Evolutionary conservation across 352 stramenopile genomes (phyloP).

Genomic region (Phytophthora fragariae): DNA sequence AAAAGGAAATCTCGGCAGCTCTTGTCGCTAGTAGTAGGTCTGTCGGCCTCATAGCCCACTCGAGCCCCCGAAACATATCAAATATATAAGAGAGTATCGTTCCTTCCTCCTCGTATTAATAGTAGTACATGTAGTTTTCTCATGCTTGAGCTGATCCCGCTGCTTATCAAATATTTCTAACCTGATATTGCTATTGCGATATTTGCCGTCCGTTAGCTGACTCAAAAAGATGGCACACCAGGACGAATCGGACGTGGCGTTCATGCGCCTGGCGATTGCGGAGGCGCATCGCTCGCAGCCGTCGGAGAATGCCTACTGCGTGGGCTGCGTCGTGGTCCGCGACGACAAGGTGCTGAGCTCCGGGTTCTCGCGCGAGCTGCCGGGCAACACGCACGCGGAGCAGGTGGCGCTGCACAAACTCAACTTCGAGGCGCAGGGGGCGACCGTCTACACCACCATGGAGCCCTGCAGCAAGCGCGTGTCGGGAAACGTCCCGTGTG

Average conservation of each 20-base stretch:
- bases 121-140: too few species aligned
- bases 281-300: slow-evolving; percentile 80
- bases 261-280: slow-evolving; percentile 85
- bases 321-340: slow-evolving; percentile 80
- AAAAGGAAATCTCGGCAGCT: slow-evolving; percentile 14
- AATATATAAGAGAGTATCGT: slow-evolving; percentile 11
- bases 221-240: slow-evolving; percentile 5
- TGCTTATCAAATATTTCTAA: slow-evolving; percentile 4
- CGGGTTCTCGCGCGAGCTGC: slow-evolving; percentile 87
- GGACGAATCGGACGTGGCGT: slow-evolving; percentile 47
- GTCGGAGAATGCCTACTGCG: slow-evolving; percentile 81
- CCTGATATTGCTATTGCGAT: slow-evolving; percentile 19
- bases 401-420: slow-evolving; percentile 88
- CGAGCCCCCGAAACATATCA: slow-evolving; percentile 15
- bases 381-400: slow-evolving; percentile 91
- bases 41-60: not conserved
- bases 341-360: slow-evolving; percentile 66
- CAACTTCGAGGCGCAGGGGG: slow-evolving; percentile 60
- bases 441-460: slow-evolving; percentile 92
- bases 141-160: not conserved
- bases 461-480: slow-evolving; percentile 89
- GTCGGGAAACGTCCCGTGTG: slow-evolving; percentile 86
- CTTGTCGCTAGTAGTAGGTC: not conserved
- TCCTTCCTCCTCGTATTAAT: not conserved
- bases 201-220: slow-evolving; percentile 6